Percentiles rank a stretch among this genome's conserved stretches.
Evolutionary conservation across 352 stramenopile genomes (phyloP).

Genomic region (Globisporangium cylindrosporum): DNA sequence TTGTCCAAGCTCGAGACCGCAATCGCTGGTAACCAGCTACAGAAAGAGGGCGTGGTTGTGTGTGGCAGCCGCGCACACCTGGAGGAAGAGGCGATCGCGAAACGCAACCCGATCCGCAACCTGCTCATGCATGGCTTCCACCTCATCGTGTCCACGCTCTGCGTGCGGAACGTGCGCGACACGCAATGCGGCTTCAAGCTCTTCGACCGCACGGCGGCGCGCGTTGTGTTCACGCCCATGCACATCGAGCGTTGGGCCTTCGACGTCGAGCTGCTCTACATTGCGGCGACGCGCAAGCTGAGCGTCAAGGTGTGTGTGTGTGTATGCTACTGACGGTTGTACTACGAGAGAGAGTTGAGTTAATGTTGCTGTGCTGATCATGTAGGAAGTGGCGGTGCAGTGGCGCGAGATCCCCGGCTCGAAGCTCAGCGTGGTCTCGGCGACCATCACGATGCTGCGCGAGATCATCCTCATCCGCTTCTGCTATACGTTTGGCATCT

Average conservation of each 20-base stretch:
- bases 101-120: constrained; percentile 85
- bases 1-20: constrained; percentile 73
- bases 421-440: constrained; percentile 87
- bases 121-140: constrained; percentile 93
- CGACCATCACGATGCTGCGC: constrained; percentile 89
- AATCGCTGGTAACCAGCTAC: constrained; percentile 33
- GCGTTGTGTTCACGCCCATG: constrained; percentile 86
- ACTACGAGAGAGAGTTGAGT: constrained; percentile 4
- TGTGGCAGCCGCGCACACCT: constrained; percentile 90
- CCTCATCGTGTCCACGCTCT: constrained; percentile 86
- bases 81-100: constrained; percentile 81
- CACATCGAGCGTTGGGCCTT: constrained; percentile 95
- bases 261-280: constrained; percentile 92
- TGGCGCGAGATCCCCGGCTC: constrained; percentile 91
- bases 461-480: constrained; percentile 90
- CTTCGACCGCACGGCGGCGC: constrained; percentile 84
- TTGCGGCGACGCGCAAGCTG: constrained; percentile 61
- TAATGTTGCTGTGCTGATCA: constrained; percentile 11
- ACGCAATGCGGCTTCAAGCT: constrained; percentile 96
- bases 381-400: constrained; percentile 89
- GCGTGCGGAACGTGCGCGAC: constrained; percentile 84
- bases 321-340: not conserved
- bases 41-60: constrained; percentile 56
- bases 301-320: constrained; percentile 47
- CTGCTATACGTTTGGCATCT: constrained; percentile 90